Evolutionary conservation across 148 eudicot species (phyloP).

Genomic region (Selenicereus undatus): DNA sequence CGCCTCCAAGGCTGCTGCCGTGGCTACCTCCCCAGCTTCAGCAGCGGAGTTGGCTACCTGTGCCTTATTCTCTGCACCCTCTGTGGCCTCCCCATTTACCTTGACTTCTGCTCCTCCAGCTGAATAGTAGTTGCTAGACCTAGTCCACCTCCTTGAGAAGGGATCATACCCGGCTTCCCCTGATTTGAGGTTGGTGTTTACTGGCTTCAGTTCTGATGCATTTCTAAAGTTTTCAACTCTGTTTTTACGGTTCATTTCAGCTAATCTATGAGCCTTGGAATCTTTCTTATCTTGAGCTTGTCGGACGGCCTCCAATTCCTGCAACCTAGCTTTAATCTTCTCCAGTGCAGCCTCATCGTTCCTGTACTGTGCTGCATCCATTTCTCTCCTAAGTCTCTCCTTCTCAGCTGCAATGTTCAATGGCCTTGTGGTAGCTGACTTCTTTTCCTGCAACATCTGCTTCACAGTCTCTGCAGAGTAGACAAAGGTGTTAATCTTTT

Average conservation of each 20-base stretch:
- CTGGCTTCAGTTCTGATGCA: constrained; percentile 75
- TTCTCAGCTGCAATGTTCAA: constrained; percentile 95
- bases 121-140: constrained; percentile 77
- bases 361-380: constrained; percentile 76
- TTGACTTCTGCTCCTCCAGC: constrained; percentile 37
- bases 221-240: constrained; percentile 87
- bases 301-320: constrained; percentile 69
- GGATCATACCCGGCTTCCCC: constrained; percentile 99
- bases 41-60: background rate
- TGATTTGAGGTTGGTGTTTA: constrained; percentile 51
- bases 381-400: constrained; percentile 69
- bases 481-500: constrained; percentile 65
- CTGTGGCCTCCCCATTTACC: constrained; percentile 24
- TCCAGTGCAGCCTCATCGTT: constrained; percentile 69
- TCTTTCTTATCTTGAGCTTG: constrained; percentile 56
- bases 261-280: constrained; percentile 66
- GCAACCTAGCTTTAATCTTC: constrained; percentile 68
- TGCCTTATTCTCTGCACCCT: constrained; percentile 18
- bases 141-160: constrained; percentile 96
- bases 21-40: constrained; percentile 55
- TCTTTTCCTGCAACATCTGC: constrained; percentile 91
- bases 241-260: constrained; percentile 88
- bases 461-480: constrained; percentile 95
- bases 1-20: constrained; percentile 80
- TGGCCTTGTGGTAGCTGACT: constrained; percentile 83